A percentile compares a stretch with the other conserved stretches of the same genome.
These are phyloP conservation scores for Pythium graminicola DNA, from an alignment of 352 stramenopile genomes.

Conservation along the genomic window DNA sequence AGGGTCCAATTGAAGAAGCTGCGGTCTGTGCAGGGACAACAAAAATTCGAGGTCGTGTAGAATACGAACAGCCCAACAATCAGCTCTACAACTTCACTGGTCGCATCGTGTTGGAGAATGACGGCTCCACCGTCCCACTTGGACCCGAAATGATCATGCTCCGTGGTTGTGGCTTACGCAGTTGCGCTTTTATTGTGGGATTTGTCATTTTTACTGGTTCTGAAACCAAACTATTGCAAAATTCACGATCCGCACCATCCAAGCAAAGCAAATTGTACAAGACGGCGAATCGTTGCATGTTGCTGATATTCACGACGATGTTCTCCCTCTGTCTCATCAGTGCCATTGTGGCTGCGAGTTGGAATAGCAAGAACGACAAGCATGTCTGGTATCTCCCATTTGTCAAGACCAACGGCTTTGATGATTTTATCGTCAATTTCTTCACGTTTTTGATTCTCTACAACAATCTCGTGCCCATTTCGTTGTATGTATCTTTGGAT, in stretches of 20 bases:
- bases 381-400: constrained; percentile 70
- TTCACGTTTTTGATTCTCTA: constrained; percentile 89
- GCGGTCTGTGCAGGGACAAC: constrained; percentile 25
- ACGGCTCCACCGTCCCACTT: constrained; percentile 64
- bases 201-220: constrained; percentile 87
- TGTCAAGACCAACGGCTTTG: constrained; percentile 40
- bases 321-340: constrained; percentile 57
- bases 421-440: constrained; percentile 81
- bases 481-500: constrained; percentile 97
- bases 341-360: constrained; percentile 55
- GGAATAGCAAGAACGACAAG: constrained; percentile 69
- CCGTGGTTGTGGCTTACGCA: constrained; percentile 80
- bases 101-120: constrained; percentile 64
- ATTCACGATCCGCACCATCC: constrained; percentile 53
- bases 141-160: constrained; percentile 87
- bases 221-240: constrained; percentile 91
- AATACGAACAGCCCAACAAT: constrained; percentile 72
- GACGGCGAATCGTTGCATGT: constrained; percentile 54
- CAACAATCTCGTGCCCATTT: constrained; percentile 96
- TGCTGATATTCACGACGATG: constrained; percentile 78
- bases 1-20: constrained; percentile 27
- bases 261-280: constrained; percentile 76
- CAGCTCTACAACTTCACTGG: constrained; percentile 87
- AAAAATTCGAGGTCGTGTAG: constrained; percentile 45
- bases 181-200: constrained; percentile 83